Percentiles rank a stretch among this genome's conserved stretches.
Conservation (phyloP, 2,329 filamentous ascomycete species). For the Xylariales sp. region DNA sequence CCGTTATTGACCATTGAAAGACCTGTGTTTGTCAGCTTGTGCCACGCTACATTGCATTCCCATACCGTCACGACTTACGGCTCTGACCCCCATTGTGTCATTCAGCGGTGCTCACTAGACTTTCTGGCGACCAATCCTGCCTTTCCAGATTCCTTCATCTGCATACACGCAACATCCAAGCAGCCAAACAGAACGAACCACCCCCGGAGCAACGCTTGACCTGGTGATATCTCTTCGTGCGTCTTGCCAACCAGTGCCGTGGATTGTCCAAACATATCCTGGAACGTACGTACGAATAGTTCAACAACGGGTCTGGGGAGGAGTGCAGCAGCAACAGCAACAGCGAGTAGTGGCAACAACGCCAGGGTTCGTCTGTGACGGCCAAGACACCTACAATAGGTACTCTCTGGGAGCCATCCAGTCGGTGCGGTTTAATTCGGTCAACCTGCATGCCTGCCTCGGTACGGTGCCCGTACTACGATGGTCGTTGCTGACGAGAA, state of each 20-base stretch:
- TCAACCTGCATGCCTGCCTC: slow-evolving; percentile 43
- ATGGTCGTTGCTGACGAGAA: slow-evolving; percentile 46
- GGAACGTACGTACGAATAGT: slow-evolving; percentile 27
- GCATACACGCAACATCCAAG: slow-evolving; percentile 38
- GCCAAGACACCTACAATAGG: slow-evolving; percentile 8
- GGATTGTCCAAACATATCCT: slow-evolving; percentile 13
- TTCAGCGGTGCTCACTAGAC: slow-evolving; percentile 35
- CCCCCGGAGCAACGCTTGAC: slow-evolving; percentile 22
- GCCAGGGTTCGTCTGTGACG: slow-evolving; percentile 12
- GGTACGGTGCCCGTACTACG: slow-evolving; percentile 44
- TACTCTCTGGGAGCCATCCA: slow-evolving; percentile 25
- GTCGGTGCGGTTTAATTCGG: slow-evolving; percentile 26
- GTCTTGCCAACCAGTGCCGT: slow-evolving; percentile 9
- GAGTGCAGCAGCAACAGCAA: slow-evolving; percentile 13
- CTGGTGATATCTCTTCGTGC: slow-evolving; percentile 24
- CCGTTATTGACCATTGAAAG: slow-evolving; percentile 29
- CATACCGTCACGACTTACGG: slow-evolving; percentile 32
- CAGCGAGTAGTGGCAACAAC: slow-evolving; percentile 18
- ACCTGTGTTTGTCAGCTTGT: slow-evolving; percentile 25
- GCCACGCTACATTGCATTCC: slow-evolving; percentile 36
- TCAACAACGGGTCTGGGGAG: slow-evolving; percentile 20
- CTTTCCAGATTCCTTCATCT: slow-evolving; percentile 36
- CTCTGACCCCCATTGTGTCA: slow-evolving; percentile 45
- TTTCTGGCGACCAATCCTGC: slow-evolving; percentile 43
- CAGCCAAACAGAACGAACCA: slow-evolving; percentile 32